phyloP scores from a whole-genome alignment of 2,329 filamentous ascomycete genomes.

The Fusarium globosum region DNA sequence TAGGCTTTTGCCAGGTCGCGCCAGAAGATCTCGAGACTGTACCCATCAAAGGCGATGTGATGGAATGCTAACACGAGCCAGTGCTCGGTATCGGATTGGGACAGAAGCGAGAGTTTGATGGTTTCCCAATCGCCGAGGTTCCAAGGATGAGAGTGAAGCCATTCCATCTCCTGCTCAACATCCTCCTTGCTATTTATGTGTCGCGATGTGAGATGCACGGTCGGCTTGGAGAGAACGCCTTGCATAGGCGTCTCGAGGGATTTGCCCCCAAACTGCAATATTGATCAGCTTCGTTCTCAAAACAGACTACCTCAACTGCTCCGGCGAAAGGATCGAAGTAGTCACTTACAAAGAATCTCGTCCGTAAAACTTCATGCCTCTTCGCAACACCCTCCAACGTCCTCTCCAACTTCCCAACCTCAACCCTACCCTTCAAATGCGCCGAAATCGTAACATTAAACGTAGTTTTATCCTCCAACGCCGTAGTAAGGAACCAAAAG shows the following conservation, averaged over 20 bases:
- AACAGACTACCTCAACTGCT: rapidly evolving
- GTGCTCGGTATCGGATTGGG: not conserved
- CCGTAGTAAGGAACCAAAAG: conserved; percentile 8
- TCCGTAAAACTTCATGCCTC: conserved; percentile 2
- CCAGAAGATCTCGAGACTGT: conserved; percentile 8
- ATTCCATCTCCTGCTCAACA: not conserved
- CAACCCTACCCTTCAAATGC: not conserved
- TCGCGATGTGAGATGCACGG: not conserved
- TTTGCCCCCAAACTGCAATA: not conserved
- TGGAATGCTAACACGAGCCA: not conserved
- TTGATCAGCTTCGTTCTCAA: not conserved
- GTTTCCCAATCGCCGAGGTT: not conserved
- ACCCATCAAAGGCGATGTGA: conserved; percentile 1
- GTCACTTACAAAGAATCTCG: not conserved
- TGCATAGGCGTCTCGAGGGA: not conserved
- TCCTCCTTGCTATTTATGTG: not conserved
- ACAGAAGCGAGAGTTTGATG: not conserved
- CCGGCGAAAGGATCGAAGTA: rapidly evolving
- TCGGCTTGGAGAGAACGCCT: not conserved
- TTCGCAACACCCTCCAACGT: not conserved
- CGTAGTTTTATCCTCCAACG: conserved; percentile 5
- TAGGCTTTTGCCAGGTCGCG: conserved; percentile 5
- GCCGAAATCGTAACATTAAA: conserved; percentile 10
- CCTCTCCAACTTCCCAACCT: not conserved
- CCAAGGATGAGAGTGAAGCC: not conserved